Evolutionary conservation across 768 basidiomycete genomes (phyloP), one percentile per base, ranked within the genome.

Genomic region (Termitomyces sp.): DNA sequence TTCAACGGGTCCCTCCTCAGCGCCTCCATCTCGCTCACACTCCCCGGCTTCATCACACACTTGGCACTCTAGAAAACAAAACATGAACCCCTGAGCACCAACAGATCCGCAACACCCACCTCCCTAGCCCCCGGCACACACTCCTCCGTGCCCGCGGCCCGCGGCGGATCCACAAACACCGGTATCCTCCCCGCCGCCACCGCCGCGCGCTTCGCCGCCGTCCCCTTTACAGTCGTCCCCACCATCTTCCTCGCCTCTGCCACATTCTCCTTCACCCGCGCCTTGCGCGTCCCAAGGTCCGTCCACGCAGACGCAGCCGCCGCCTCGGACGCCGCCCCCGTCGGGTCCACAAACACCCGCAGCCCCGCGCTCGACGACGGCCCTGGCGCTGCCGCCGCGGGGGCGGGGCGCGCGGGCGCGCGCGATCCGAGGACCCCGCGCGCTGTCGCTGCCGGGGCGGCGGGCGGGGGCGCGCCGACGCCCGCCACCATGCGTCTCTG

Each of bases 401-500:
- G 2, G 1, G 14, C 5, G 3, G 5, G 14, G 4, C 36, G 36
- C 36, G 6, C 14, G 4, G 16, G 70, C 3, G 78, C 70, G 40
- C 78, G 70, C 6, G 81, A 75, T 78, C 79, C 60, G 63, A 71
- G 62, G 60, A 70, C 70, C 40, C 70, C 65, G 7, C 63, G 60
- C 22, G 73, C 58, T 55, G 76, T 70, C n/a, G n/a, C n/a, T n/a
- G n/a, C n/a, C n/a, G n/a, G n/a, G n/a, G n/a, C n/a, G n/a, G n/a
- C n/a, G n/a, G n/a, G 44, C 11, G 76, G 69, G 10, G 73, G 67
- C 28, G 73, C 72, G 24, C 76, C 69, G 10, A 74, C 66, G 36
- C 72, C 72, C 26, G 79, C 76, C 86, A 92, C 88, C 90, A 92
- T 94, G 54, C 92, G 88, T 75, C 82, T 94, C 69, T 94, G 92